Base-by-base conservation (phyloP, 768 basidiomycete species). In the Macrolepiota fuliginosa region DNA sequence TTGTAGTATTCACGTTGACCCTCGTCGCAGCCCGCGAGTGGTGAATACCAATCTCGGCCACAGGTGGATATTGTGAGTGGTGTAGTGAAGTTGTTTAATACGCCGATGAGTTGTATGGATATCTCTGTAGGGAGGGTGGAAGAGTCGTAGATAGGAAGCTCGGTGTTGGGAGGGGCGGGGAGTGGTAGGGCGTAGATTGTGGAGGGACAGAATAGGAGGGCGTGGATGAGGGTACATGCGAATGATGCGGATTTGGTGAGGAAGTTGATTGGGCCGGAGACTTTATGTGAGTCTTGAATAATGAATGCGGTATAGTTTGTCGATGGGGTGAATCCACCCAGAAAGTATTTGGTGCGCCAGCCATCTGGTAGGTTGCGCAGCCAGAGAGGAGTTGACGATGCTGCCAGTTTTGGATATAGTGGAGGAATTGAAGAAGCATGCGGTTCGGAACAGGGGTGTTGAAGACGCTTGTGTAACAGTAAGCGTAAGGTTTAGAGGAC, bases 301-400 rank as follows among this genome's bases (percentile, higher is more conserved):
- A 86, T 81, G 67, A 86, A 94, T 0, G 81, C 85, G 0, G 92
- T 93, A 67, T 94, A 95, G 67, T 95, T 95, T 35, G 89, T 91
- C 10, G 76, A 76, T 4, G 87, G 78, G 1, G 75, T 73, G 17
- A 96, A 76, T 0, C 81, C 85, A 0, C 78, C 79, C 9, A 92
- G 61, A 1, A 90, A 68, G 81, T 86, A 94, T 66, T 93, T 89
- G 29, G 73, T 81, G 52, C 91, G 73, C 85, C 85, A 90, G 0
- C 90, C 92, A 0, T 75, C 69, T 0, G 68, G 56, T 25, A 53
- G 60, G 65, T 84, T 83, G 46, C 83, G 78, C 7, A 88, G 71
- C 86, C 90, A 83, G 62, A 1, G 77, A 78, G 58, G 83, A 72
- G 57, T 77, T 82, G 4, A 76, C 66, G 2, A 81, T 70, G 1